A percentile compares a stretch with the other conserved stretches of the same genome.
These are phyloP conservation scores for Talaromyces funiculosus DNA, from an alignment of 2,329 filamentous ascomycete species.

Conservation along the genomic window DNA sequence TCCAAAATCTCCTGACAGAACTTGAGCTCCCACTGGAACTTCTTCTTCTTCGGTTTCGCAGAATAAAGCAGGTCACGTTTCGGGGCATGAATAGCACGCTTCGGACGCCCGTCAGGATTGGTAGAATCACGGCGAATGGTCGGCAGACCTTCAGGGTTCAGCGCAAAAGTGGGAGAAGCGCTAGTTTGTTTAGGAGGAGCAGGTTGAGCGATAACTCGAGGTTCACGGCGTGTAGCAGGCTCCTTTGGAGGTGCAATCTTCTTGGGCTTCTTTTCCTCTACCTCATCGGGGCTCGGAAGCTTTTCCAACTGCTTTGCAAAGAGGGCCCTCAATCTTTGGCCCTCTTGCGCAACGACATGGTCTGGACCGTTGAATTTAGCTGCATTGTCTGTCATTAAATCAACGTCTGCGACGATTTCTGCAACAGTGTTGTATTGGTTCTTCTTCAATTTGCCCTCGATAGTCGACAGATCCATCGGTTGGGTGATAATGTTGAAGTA, in stretches of 20 bases:
- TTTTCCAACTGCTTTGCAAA: constrained; percentile 58
- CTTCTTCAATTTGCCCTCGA: constrained; percentile 73
- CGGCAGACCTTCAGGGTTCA: constrained; percentile 71
- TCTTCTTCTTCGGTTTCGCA: constrained; percentile 83
- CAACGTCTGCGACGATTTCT: constrained; percentile 67
- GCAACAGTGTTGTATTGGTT: constrained; percentile 64
- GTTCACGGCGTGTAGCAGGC: constrained; percentile 46
- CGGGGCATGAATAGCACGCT: constrained; percentile 88
- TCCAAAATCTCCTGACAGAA: constrained; percentile 80
- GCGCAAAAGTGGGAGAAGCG: constrained; percentile 57
- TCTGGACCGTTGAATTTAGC: constrained; percentile 73
- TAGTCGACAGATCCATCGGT: constrained; percentile 77
- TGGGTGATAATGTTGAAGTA: constrained; percentile 67
- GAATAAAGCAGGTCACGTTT: constrained; percentile 91
- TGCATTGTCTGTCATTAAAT: constrained; percentile 73
- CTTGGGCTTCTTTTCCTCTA: constrained; percentile 58
- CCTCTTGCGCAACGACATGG: constrained; percentile 67
- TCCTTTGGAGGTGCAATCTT: constrained; percentile 38
- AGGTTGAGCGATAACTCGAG: constrained; percentile 38
- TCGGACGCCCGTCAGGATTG: constrained; percentile 72
- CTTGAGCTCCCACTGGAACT: constrained; percentile 78
- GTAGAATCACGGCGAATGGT: constrained; percentile 81
- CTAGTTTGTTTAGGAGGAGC: constrained; percentile 29
- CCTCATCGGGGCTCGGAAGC: constrained; percentile 51
- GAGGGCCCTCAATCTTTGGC: constrained; percentile 55